Percentiles rank a stretch among this genome's conserved stretches.
These are phyloP conservation scores for Debaryomycetaceae sp. DNA, from an alignment of 1,139 yeast species.

Conservation along the genomic window DNA sequence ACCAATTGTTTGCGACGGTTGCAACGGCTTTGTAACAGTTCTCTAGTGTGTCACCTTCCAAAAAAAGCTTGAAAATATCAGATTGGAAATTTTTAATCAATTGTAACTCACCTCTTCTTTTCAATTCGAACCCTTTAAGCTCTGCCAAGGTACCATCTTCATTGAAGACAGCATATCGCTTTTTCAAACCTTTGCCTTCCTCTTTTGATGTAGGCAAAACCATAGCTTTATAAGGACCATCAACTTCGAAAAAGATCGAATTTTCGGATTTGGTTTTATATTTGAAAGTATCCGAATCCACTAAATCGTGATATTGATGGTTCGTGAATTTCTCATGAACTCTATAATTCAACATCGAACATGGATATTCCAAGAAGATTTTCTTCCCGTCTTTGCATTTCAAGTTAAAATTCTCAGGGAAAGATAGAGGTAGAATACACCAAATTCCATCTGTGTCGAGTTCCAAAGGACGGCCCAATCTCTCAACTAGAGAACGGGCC, in stretches of 20 bases:
- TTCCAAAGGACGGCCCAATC: conserved; percentile 93
- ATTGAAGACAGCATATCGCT: conserved; percentile 95
- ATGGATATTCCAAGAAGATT: conserved; percentile 81
- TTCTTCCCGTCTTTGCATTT: conserved; percentile 75
- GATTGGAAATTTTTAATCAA: conserved; percentile 92
- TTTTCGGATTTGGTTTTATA: conserved; percentile 84
- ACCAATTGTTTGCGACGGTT: conserved; percentile 90
- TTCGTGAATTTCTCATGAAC: conserved; percentile 92
- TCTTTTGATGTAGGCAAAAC: conserved; percentile 94
- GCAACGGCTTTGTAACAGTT: conserved; percentile 89
- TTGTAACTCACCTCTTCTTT: conserved; percentile 94
- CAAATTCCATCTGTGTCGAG: conserved; percentile 99
- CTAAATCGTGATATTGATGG: conserved; percentile 87
- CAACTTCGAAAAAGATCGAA: conserved; percentile 95
- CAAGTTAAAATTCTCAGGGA: conserved; percentile 84
- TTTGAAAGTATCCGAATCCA: conserved; percentile 62
- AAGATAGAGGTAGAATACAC: conserved; percentile 93
- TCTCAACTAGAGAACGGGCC: conserved; percentile 91
- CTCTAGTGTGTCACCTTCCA: conserved; percentile 78
- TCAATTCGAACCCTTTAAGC: conserved; percentile 93
- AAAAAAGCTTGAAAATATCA: conserved; percentile 85
- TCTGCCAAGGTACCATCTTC: conserved; percentile 94
- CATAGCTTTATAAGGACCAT: conserved; percentile 99
- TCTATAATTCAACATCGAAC: conserved; percentile 91
- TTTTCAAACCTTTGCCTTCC: conserved; percentile 95